These are phyloP conservation scores for Auriscalpium microsporum DNA, from an alignment of 768 basidiomycete genomes.

Conservation along the genomic window DNA sequence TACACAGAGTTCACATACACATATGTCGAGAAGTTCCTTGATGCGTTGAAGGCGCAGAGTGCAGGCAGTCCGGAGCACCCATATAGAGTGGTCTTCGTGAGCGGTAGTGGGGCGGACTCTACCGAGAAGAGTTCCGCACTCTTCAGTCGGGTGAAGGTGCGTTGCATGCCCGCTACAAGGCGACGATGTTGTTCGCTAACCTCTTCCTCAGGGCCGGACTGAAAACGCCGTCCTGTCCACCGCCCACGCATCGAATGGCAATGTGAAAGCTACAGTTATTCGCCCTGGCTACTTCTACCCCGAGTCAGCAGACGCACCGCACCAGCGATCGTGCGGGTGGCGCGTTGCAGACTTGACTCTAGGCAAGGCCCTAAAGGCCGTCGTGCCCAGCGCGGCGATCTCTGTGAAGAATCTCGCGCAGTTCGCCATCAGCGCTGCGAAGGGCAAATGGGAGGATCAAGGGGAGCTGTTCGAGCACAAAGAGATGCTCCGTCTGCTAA, in stretches of 20 bases:
- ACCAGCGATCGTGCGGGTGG: neutral
- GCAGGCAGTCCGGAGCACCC: conserved; percentile 14
- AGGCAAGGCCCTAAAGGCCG: neutral
- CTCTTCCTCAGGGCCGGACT: neutral
- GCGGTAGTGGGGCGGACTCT: conserved; percentile 21
- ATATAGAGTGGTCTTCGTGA: conserved; percentile 21
- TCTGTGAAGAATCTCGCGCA: conserved; percentile 4
- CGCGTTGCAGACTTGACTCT: conserved; percentile 7
- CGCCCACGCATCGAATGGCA: conserved; percentile 1
- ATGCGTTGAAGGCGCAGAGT: conserved; percentile 3
- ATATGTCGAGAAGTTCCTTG: conserved; percentile 11
- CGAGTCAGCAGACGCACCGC: conserved; percentile 5
- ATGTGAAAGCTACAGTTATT: conserved; percentile 4
- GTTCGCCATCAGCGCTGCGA: conserved; percentile 10
- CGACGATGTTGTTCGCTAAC: too few species aligned
- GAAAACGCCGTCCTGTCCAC: conserved; percentile 9
- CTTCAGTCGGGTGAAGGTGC: conserved; percentile 20
- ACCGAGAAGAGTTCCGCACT: conserved; percentile 15
- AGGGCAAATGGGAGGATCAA: conserved; percentile 8
- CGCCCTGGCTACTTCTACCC: conserved; percentile 15
- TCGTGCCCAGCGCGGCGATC: conserved; percentile 3
- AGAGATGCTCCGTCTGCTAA: conserved; percentile 5
- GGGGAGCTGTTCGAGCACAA: conserved; percentile 5
- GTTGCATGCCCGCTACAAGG: neutral
- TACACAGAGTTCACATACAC: conserved; percentile 19